Percentiles rank a stretch among this genome's conserved stretches.
Conservation (phyloP, 805 yeast species). For the Saccharomyces paradoxus region DNA sequence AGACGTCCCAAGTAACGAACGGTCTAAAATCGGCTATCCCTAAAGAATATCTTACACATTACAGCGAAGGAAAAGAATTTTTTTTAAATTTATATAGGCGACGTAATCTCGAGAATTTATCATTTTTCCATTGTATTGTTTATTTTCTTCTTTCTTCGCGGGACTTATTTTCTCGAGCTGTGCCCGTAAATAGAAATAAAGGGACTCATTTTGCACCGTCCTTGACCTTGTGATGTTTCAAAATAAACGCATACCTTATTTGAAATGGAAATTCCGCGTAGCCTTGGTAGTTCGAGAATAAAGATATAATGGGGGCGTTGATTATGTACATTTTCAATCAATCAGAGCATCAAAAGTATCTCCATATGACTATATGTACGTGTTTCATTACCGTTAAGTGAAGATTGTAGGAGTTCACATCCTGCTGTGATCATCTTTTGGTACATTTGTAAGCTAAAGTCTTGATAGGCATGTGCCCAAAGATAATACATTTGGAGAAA, state of each 20-base stretch:
- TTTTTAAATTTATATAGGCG: neutral
- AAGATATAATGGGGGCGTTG: too few relatives aligned
- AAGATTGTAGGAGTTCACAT: too few relatives aligned
- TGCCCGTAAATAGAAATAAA: neutral
- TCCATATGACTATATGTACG: too few relatives aligned
- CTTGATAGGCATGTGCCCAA: too few relatives aligned
- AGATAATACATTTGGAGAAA: too few relatives aligned
- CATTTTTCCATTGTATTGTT: neutral
- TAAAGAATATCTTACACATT: neutral
- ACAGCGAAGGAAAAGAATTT: neutral
- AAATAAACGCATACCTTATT: neutral
- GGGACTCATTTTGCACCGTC: slow-evolving; percentile 1
- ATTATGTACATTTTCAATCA: too few relatives aligned
- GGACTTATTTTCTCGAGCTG: neutral
- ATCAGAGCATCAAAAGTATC: too few relatives aligned
- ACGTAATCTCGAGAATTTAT: neutral
- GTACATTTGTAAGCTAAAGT: too few relatives aligned
- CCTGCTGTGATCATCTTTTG: too few relatives aligned
- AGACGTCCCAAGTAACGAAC: neutral
- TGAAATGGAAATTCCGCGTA: neutral
- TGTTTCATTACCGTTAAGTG: too few relatives aligned
- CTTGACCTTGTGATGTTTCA: neutral
- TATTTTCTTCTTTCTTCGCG: neutral
- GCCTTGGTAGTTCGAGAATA: neutral
- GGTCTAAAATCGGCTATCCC: neutral